Base-by-base conservation (phyloP, 306 rosid genomes). In the Canavalia ensiformis region DNA sequence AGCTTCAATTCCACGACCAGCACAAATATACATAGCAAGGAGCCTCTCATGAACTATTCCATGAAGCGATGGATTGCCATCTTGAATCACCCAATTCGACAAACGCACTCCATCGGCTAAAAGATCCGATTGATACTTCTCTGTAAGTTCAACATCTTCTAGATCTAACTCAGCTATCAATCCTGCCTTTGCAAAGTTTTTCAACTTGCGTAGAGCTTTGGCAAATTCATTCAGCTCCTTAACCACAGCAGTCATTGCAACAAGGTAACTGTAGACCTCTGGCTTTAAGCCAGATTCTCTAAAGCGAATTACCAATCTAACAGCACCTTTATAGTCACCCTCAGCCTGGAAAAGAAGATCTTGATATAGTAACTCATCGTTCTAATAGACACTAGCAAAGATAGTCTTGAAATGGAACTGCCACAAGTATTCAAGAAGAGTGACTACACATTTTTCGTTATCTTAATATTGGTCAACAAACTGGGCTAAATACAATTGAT, bases 201-300 rank as follows among this genome's bases (percentile, higher is more conserved):
- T 93, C 85, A 95, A 81, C 85, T 91, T 91, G 76, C 98, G 92
- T 31, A 95, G 84, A 76, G 96, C 89, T 88, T 95, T 95, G 11
- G 90, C 90, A 11, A 95, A 79, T 78, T 90, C 98, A 62, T 93
- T 93, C 69, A 95, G 92, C 82, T 93, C 99, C 85, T 95, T 95
- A 62, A 95, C 98, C 74, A 90, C 93, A 42, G 97, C 97, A 47
- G 98, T 91, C 99, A 95, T 91, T 46, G 98, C 99, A 66, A 91
- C 85, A 59, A 95, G 97, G 81, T 91, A 93, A 86, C 98, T 90
- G 83, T 95, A 93, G 29, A 88, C 88, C 91, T 95, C 99, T 44
- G 99, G 97, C 88, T 83, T 90, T 88, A 95, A 70, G 58, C 99
- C 94, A 66, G 98, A 91, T 85, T 91, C 97, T 86, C 94, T 91